Percentiles rank a stretch among this genome's conserved stretches.
phyloP scores from a whole-genome alignment of 768 basidiomycete species.

The Clitopilus passeckerianus region DNA sequence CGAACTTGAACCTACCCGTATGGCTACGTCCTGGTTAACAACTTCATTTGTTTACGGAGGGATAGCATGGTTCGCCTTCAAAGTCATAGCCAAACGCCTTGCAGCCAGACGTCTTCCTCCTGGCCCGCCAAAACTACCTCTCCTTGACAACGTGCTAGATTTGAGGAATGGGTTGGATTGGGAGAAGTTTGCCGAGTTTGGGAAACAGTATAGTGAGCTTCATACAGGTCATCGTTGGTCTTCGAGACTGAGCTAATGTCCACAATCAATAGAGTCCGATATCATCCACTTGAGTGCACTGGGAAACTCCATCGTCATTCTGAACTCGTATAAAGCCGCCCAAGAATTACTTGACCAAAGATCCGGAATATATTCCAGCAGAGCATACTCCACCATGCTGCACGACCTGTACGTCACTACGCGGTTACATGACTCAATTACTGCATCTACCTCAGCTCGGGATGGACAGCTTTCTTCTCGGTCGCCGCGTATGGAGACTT shows the following conservation, averaged over 20 bases:
- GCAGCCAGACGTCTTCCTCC: slow-evolving; percentile 4
- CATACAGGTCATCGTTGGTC: not conserved
- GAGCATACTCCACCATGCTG: slow-evolving; percentile 6
- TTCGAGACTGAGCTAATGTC: not conserved
- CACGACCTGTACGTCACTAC: not conserved
- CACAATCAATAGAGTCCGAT: slow-evolving; percentile 10
- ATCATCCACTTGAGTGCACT: slow-evolving; percentile 16
- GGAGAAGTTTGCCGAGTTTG: not conserved
- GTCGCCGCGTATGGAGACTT: not conserved
- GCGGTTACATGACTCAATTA: not conserved
- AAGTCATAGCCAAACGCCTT: not conserved
- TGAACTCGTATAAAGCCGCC: slow-evolving; percentile 14
- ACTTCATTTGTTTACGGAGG: not conserved
- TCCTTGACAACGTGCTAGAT: not conserved
- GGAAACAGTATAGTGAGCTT: not conserved
- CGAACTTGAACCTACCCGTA: too few relatives aligned
- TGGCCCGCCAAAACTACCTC: slow-evolving; percentile 5
- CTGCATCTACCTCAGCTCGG: not conserved
- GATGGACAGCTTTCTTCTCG: not conserved
- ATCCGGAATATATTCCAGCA: slow-evolving; percentile 15
- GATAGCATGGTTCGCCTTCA: not conserved
- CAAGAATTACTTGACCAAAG: slow-evolving; percentile 18
- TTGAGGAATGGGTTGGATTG: not conserved
- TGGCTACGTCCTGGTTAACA: not conserved
- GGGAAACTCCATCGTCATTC: slow-evolving; percentile 15